Base-by-base conservation (phyloP, 768 basidiomycete genomes). In the Serendipita indica region DNA sequence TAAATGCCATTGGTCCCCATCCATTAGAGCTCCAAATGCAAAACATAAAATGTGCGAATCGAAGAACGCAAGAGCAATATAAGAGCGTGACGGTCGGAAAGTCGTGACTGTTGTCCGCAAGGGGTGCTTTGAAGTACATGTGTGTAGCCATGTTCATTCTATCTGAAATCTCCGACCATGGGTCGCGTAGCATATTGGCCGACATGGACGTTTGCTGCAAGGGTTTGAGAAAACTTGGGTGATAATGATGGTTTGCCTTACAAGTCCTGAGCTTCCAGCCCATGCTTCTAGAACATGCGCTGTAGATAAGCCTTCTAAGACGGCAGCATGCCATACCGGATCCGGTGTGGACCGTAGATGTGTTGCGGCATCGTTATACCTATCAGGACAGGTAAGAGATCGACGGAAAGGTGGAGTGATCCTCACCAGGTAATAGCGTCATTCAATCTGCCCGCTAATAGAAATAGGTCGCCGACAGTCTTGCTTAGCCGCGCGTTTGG, bases 401-500 rank as follows among this genome's bases (percentile, higher is more conserved):
- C 6, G n/a, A 14, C n/a, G 2, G 30, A 18, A n/a, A 1, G 22
- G 6, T 14, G 33, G 6, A 18, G 52, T 68, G 73, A 57, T 32
- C 59, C 71, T 60, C 71, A 92, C 89, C 90, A 90, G 57, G 85
- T 75, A 37, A 75, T 71, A 1, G 94, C 85, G 65, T 98, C 92
- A 52, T 82, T 80, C 34, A 81, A 78, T 62, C 89, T 76, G n/a
- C 96, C 94, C 4, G 89, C 78, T 25, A 98, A 72, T 16, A 97
- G 72, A 70, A 86, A 93, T 63, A 96, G 78, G 68, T 97, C 91
- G 0, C 83, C 94, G 13, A 89, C 76, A 25, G 93, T 77, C 70
- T 94, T 97, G 70, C 82, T 86, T 34, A 94, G 75, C 59, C 94
- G 75, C 25, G 86, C 94, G 69, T 86, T 86, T 2, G 88, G 85